These are phyloP conservation scores for Trichoderma reesei DNA, from an alignment of 495 filamentous ascomycete genomes.

Conservation along the genomic window DNA sequence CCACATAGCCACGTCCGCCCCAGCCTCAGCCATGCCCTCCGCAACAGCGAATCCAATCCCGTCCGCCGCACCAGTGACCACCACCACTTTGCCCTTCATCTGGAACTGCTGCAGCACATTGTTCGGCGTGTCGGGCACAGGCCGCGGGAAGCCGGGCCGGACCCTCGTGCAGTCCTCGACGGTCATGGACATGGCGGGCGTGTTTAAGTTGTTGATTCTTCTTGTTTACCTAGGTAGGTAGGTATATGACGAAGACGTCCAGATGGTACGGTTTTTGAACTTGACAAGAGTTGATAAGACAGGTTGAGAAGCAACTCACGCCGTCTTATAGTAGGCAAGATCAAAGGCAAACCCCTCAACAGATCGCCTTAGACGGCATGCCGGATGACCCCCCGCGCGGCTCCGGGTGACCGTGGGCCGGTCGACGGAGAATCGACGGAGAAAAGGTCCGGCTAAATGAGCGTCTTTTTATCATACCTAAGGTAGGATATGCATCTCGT, in stretches of 20 bases:
- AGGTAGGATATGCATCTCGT: too few relatives aligned
- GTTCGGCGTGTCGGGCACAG: slow-evolving; percentile 21
- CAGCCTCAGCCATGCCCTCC: slow-evolving; percentile 26
- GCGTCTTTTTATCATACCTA: too few relatives aligned
- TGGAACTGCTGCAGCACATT: slow-evolving; percentile 23
- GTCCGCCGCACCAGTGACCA: slow-evolving; percentile 33
- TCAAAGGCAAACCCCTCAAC: neutral
- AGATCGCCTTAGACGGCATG: neutral
- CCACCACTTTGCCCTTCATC: slow-evolving; percentile 29
- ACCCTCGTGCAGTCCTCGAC: slow-evolving; percentile 24
- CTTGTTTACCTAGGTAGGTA: too few relatives aligned
- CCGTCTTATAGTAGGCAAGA: too few relatives aligned
- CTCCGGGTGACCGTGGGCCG: neutral
- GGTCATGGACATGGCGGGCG: slow-evolving; percentile 46
- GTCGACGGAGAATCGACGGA: too few relatives aligned
- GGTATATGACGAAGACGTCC: too few relatives aligned
- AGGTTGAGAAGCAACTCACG: neutral
- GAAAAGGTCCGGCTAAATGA: too few relatives aligned
- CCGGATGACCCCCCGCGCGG: neutral
- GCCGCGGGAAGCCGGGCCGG: slow-evolving; percentile 33
- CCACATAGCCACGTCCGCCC: slow-evolving; percentile 27
- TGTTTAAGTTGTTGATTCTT: too few relatives aligned
- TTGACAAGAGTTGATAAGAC: slow-evolving; percentile 14
- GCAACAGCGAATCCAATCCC: slow-evolving; percentile 27
- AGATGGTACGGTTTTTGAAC: too few relatives aligned